A percentile compares a stretch with the other conserved stretches of the same genome.
Evolutionary conservation across 441 rosid species (phyloP).

Genomic region (Rhodomyrtus psidioides): DNA sequence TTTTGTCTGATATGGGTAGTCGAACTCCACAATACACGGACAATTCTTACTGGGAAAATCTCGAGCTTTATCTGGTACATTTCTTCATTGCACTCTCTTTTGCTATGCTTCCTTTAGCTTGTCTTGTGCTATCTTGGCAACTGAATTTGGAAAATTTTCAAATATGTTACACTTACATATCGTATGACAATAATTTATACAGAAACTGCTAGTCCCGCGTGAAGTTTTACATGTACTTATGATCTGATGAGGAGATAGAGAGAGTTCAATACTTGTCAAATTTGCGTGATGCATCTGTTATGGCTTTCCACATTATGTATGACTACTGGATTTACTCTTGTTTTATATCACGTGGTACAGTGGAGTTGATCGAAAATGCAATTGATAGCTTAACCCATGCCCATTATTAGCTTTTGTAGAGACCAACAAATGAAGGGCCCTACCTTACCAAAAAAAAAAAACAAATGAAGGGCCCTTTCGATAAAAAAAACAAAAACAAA

Average conservation of each 20-base stretch:
- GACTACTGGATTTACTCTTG: background rate
- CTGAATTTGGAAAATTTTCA: background rate
- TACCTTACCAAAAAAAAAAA: too few relatives aligned
- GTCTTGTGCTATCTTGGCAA: background rate
- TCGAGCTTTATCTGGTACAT: slow-evolving; percentile 88
- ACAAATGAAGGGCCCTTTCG: background rate
- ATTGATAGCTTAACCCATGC: background rate
- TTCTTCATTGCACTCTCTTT: slow-evolving; percentile 8
- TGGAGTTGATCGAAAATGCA: background rate
- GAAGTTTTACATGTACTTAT: background rate
- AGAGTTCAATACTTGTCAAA: background rate
- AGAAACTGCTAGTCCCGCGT: background rate
- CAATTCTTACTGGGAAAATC: slow-evolving; percentile 77
- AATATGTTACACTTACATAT: background rate
- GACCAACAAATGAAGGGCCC: background rate
- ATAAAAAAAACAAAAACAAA: background rate
- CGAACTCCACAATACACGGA: slow-evolving; percentile 33
- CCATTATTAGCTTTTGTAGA: background rate
- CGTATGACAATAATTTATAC: background rate
- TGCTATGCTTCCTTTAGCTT: background rate
- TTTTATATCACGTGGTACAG: background rate
- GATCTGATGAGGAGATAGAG: background rate
- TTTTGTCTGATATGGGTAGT: slow-evolving; percentile 43
- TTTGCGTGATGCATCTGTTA: background rate
- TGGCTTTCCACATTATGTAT: background rate